Conservation (phyloP, 208 protist genomes). For the Novymonas esmeraldas region DNA sequence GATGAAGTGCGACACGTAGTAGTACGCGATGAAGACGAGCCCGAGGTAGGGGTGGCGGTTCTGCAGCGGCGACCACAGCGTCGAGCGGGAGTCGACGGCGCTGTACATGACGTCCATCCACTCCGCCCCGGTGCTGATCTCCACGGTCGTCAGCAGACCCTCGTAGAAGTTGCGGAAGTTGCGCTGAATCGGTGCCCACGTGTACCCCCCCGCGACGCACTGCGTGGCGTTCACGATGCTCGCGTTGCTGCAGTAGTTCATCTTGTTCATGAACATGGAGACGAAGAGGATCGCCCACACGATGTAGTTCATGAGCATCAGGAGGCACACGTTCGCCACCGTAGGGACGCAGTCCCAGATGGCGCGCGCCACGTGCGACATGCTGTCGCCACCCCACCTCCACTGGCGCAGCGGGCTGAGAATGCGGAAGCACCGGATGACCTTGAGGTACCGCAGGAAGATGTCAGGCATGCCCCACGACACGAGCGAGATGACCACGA, state of each 20-base stretch:
- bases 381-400: slow-evolving; percentile 49
- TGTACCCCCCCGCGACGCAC: slow-evolving; percentile 37
- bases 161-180: slow-evolving; percentile 93
- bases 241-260: slow-evolving; percentile 71
- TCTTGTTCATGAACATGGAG: slow-evolving; percentile 90
- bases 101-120: slow-evolving; percentile 89
- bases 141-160: slow-evolving; percentile 89
- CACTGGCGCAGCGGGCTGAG: slow-evolving; percentile 70
- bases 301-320: slow-evolving; percentile 91
- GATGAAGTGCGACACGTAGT: slow-evolving; percentile 90
- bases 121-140: slow-evolving; percentile 90
- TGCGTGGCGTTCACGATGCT: slow-evolving; percentile 43
- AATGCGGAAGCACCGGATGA: slow-evolving; percentile 86
- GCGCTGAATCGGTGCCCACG: slow-evolving; percentile 52
- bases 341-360: slow-evolving; percentile 84
- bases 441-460: slow-evolving; percentile 77
- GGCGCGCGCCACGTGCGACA: slow-evolving; percentile 64
- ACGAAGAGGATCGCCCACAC: slow-evolving; percentile 93
- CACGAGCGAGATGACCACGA: slow-evolving; percentile 85
- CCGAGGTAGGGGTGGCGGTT: slow-evolving; percentile 76
- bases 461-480: slow-evolving; percentile 48
- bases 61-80: slow-evolving; percentile 37
- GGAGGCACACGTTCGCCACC: slow-evolving; percentile 82
- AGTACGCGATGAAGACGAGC: slow-evolving; percentile 91
- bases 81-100: slow-evolving; percentile 74